phyloP scores from a whole-genome alignment of 2,329 filamentous ascomycete genomes.

The Paracoccidioides lutzii region DNA sequence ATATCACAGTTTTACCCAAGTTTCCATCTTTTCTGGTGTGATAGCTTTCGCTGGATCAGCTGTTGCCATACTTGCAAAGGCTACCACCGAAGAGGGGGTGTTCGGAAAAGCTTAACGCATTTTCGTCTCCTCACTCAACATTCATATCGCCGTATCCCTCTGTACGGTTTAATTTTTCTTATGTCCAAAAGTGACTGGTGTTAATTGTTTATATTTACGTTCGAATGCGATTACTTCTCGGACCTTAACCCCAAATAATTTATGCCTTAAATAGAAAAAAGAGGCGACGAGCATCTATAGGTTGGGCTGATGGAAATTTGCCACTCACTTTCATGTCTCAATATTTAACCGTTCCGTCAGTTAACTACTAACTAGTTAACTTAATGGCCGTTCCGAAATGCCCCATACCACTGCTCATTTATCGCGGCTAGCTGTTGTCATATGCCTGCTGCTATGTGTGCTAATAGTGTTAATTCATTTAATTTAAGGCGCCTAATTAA shows the following conservation, averaged over 20 bases:
- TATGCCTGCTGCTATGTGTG: neutral
- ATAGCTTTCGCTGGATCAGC: neutral
- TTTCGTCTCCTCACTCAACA: neutral
- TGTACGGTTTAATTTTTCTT: neutral
- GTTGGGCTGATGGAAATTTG: no score
- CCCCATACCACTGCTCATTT: neutral
- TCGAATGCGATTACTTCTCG: no score
- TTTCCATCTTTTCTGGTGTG: neutral
- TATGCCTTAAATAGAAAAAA: no score
- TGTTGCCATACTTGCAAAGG: neutral
- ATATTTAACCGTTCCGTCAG: no score
- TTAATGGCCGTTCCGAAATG: no score
- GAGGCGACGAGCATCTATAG: no score
- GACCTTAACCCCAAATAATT: no score
- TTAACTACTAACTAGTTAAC: no score
- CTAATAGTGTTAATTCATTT: neutral
- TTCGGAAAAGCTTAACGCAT: neutral
- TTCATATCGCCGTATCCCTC: neutral
- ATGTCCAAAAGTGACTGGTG: no score
- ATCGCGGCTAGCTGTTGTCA: neutral
- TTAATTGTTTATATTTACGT: no score
- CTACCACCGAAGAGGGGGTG: neutral
- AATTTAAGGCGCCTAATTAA: neutral
- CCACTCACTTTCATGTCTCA: no score
- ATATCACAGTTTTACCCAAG: conserved; percentile 12